Evolutionary conservation across 2,329 filamentous ascomycete genomes (phyloP).

Genomic region (Diaporthe sp.): DNA sequence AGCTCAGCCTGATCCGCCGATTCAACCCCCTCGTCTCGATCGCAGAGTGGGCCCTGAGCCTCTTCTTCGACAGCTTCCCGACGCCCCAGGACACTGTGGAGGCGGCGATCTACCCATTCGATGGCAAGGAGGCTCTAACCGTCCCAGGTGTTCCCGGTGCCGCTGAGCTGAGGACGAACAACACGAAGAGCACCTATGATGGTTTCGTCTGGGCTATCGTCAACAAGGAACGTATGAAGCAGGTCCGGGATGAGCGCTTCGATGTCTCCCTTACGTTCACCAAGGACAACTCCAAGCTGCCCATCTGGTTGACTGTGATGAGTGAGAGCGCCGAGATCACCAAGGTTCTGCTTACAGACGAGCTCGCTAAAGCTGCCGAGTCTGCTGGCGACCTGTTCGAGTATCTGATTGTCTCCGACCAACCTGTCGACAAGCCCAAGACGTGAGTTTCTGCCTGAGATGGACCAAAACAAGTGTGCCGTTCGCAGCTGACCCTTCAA

Average conservation of each 20-base stretch:
- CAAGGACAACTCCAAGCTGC: constrained; percentile 92
- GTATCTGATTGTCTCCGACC: constrained; percentile 90
- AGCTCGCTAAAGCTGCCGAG: constrained; percentile 84
- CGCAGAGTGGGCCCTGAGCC: constrained; percentile 76
- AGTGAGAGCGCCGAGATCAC: constrained; percentile 97
- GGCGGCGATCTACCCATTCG: constrained; percentile 87
- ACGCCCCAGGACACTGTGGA: constrained; percentile 80
- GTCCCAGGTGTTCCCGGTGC: constrained; percentile 76
- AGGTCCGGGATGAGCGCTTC: constrained; percentile 91
- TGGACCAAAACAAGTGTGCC: not conserved
- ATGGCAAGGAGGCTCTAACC: constrained; percentile 87
- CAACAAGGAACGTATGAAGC: constrained; percentile 94
- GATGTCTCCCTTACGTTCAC: constrained; percentile 93
- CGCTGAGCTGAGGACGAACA: constrained; percentile 67
- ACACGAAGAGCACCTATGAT: constrained; percentile 80
- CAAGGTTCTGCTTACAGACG: constrained; percentile 86
- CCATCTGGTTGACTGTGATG: constrained; percentile 93
- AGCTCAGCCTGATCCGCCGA: constrained; percentile 84
- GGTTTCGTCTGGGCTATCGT: constrained; percentile 96
- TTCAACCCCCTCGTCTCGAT: constrained; percentile 80
- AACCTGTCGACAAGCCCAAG: constrained; percentile 87
- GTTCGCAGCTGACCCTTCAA: not conserved
- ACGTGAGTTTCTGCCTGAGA: constrained; percentile 69
- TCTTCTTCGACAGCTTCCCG: constrained; percentile 84
- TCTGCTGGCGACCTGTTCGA: constrained; percentile 85